Base-by-base conservation (phyloP, 2,329 filamentous ascomycete genomes). In the Hirsutella minnesotensis region DNA sequence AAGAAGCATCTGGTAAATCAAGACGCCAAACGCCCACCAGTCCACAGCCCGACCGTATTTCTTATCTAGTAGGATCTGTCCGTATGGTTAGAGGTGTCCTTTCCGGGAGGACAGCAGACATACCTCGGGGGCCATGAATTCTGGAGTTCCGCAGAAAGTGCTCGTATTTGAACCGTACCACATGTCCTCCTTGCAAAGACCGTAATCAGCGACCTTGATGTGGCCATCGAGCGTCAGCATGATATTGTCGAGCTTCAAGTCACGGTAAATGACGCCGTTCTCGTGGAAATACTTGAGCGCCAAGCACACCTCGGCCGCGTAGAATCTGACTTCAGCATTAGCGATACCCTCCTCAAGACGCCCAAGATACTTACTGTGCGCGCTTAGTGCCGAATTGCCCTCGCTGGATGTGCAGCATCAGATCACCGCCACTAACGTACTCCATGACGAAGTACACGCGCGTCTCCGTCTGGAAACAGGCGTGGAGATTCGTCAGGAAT, bases 371-470 rank as follows among this genome's bases (percentile, higher is more conserved):
- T 68, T 79, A 89, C 83, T 98, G 92, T 50, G 92, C 90, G 52
- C 92, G 80, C 67, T 95, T 96, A 7, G 88, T 85, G 44, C 90
- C 90, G 57, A 98, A 98, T 58, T 94, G 86, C 16, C 90, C 90
- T 46, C 92, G 81, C 63, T 98, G 92, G 60, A 98, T 98, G 67
- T 98, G 92, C 66, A 96, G 72, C 92, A 98, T 98, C 60, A 98
- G 66, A 73, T 98, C 92, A 68, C 92, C 92, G 69, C 92, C 92
- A 59, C 88, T 95, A 49, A 98, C 87, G 61, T 98, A 98, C 67
- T 98, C 92, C 90, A 96, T 96, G 50, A 98, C 92, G 59, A 98
- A 98, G 69, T 98, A 98, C 19, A 98, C 89, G 53, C 92, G 75
- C 7, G 92, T 98, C 63, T 98, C 92, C 0, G 92, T 98, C 67